These are phyloP conservation scores for Pythium utonaiense DNA, from an alignment of 352 stramenopile species.

Conservation along the genomic window DNA sequence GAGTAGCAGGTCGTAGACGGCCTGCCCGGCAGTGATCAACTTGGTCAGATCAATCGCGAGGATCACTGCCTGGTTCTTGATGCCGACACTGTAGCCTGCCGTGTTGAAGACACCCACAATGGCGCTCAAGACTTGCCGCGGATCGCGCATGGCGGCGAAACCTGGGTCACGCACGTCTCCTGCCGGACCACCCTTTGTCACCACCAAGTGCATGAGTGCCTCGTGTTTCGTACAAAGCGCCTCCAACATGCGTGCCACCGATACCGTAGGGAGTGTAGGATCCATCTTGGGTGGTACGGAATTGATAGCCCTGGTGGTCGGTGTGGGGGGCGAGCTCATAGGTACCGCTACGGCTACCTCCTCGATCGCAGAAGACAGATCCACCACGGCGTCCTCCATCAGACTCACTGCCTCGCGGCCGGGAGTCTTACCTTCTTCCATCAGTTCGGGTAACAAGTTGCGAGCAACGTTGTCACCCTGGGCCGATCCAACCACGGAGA, in stretches of 20 bases:
- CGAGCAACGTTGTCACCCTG: neutral
- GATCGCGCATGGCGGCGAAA: slow-evolving; percentile 7
- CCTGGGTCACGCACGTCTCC: slow-evolving; percentile 2
- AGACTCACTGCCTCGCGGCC: neutral
- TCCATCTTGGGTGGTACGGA: slow-evolving; percentile 3
- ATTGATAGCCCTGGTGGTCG: neutral
- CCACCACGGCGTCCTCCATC: neutral
- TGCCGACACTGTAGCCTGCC: neutral
- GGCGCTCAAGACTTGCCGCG: neutral
- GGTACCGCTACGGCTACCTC: neutral
- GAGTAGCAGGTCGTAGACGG: slow-evolving; percentile 5
- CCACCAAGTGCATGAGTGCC: slow-evolving; percentile 4
- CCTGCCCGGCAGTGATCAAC: neutral
- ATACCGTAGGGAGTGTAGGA: neutral
- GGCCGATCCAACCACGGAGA: neutral
- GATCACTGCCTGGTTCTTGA: neutral
- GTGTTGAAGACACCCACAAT: slow-evolving; percentile 19
- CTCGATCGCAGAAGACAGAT: neutral
- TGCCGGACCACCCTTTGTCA: neutral
- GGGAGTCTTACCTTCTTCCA: neutral
- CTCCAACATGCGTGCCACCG: slow-evolving; percentile 2
- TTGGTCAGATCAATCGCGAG: neutral
- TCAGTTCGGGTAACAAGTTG: neutral
- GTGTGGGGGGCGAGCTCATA: neutral
- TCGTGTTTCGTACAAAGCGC: slow-evolving; percentile 2